phyloP scores from a whole-genome alignment of 176 grass and related monocot genomes.

The Carex littledalei region DNA sequence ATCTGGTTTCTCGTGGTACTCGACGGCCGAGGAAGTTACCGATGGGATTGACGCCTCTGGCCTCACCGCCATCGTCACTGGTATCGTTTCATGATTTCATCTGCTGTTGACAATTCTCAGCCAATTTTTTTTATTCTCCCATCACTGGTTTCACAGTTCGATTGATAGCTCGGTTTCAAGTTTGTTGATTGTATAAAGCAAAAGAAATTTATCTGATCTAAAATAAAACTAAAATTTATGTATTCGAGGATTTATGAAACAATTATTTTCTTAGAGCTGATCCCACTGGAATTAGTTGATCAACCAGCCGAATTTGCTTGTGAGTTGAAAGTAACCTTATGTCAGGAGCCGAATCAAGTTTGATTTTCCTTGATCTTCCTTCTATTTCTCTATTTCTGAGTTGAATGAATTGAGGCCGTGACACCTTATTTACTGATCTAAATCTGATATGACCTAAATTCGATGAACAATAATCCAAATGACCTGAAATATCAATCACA shows the following conservation, averaged over 20 bases:
- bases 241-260: neutral
- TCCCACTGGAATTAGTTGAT: neutral
- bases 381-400: too few relatives aligned
- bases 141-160: neutral
- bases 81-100: neutral
- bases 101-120: neutral
- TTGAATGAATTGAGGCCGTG: too few relatives aligned
- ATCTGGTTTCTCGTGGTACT: conserved; percentile 83
- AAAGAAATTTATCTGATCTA: neutral
- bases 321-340: neutral
- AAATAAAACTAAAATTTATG: neutral
- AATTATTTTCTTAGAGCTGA: neutral
- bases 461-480: neutral
- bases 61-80: conserved; percentile 79
- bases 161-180: neutral
- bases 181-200: neutral
- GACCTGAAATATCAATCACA: neutral
- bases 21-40: conserved; percentile 83
- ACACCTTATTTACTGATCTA: neutral
- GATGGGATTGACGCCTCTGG: conserved; percentile 46
- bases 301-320: neutral
- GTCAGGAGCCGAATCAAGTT: too few relatives aligned
- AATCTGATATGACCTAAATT: neutral
- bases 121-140: neutral
- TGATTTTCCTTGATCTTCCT: too few relatives aligned